Conservation (phyloP, 768 basidiomycete genomes). For the Sporobolomyces pararoseus region DNA sequence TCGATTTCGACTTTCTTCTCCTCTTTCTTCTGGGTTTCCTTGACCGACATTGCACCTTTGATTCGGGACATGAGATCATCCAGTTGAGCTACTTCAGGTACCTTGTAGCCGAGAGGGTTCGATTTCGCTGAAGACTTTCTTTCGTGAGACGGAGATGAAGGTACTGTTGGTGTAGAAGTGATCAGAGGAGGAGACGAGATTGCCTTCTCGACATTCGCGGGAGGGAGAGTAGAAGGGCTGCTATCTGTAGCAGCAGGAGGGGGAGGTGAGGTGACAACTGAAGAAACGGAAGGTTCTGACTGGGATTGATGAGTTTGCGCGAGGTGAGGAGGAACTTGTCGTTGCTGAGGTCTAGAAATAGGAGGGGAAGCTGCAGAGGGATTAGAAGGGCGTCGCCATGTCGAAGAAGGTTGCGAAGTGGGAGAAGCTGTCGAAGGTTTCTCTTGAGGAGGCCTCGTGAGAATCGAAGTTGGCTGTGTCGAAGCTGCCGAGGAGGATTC, state of each 20-base stretch:
- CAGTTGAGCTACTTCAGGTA: slow-evolving; percentile 43
- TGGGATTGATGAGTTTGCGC: neutral
- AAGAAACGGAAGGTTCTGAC: neutral
- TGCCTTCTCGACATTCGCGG: too few species aligned
- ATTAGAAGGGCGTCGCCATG: slow-evolving; percentile 12
- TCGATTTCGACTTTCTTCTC: slow-evolving; percentile 2
- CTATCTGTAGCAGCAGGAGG: neutral
- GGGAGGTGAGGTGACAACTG: neutral
- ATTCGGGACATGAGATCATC: slow-evolving; percentile 49
- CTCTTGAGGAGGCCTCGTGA: slow-evolving; percentile 14
- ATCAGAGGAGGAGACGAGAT: neutral
- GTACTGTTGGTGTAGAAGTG: too few species aligned
- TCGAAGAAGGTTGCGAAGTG: neutral
- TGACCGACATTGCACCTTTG: slow-evolving; percentile 48
- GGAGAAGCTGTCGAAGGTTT: slow-evolving; percentile 2
- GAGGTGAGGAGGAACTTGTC: slow-evolving; percentile 32
- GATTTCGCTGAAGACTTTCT: slow-evolving; percentile 1
- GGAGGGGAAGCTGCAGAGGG: neutral
- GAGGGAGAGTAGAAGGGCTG: too few species aligned
- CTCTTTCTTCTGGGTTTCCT: slow-evolving; percentile 7
- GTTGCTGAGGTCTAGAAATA: neutral
- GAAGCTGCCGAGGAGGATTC: neutral
- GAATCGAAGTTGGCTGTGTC: slow-evolving; percentile 22
- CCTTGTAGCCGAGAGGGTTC: slow-evolving; percentile 22
- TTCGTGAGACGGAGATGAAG: slow-evolving; percentile 9